Conservation (phyloP, 2,329 filamentous ascomycete genomes). For the Botrytis hyacinthi region DNA sequence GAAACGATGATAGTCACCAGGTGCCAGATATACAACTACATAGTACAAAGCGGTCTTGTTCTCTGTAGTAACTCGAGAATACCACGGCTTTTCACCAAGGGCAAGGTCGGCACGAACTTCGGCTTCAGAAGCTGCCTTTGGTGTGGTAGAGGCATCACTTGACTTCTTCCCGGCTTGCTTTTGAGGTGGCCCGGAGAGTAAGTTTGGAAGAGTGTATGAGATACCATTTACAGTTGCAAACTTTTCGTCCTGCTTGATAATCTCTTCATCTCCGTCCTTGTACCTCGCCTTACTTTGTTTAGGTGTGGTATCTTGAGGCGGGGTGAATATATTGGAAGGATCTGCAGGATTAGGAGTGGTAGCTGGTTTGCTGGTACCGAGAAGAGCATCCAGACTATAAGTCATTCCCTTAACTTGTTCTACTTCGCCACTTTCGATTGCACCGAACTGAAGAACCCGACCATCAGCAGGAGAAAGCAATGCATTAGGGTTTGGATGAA, state of each 20-base stretch:
- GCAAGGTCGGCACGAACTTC: conserved; percentile 84
- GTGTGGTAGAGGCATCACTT: conserved; percentile 69
- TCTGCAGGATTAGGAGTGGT: conserved; percentile 34
- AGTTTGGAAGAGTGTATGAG: conserved; percentile 83
- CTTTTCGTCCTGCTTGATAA: conserved; percentile 80
- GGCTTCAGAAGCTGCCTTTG: conserved; percentile 70
- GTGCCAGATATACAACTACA: conserved; percentile 90
- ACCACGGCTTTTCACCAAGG: conserved; percentile 68
- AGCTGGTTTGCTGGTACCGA: conserved; percentile 64
- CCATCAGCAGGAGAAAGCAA: conserved; percentile 89
- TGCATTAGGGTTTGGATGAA: conserved; percentile 77
- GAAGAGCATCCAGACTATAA: conserved; percentile 88
- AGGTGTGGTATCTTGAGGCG: conserved; percentile 26
- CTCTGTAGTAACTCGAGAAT: conserved; percentile 60
- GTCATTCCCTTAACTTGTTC: conserved; percentile 99
- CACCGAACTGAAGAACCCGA: conserved; percentile 85
- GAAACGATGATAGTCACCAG: conserved; percentile 97
- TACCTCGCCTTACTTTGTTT: conserved; percentile 33
- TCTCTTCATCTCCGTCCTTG: conserved; percentile 51
- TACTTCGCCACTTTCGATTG: conserved; percentile 89
- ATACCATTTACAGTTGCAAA: conserved; percentile 95
- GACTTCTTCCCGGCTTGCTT: conserved; percentile 44
- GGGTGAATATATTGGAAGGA: conserved; percentile 50
- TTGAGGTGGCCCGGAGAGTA: conserved; percentile 70
- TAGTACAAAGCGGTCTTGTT: conserved; percentile 81